Evolutionary conservation across 2,329 filamentous ascomycete genomes (phyloP), one percentile per base, ranked within the genome.

Genomic region (Apiospora sp.): DNA sequence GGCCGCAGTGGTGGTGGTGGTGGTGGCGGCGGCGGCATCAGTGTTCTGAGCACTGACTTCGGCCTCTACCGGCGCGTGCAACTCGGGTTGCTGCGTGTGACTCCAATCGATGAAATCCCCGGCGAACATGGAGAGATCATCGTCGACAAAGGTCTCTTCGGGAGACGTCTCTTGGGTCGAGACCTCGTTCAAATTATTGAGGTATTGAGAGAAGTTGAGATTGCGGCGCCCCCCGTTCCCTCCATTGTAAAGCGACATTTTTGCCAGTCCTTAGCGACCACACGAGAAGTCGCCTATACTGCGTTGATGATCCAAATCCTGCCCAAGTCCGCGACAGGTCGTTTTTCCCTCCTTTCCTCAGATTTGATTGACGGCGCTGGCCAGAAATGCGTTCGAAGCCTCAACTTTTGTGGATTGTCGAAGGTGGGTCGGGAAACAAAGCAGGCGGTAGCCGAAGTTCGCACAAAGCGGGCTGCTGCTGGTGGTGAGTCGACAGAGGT

Each of bases 121-220:
- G 72, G 93, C 94, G 84, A 95, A 96, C 79, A 95, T 88, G 70
- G 92, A 91, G 69, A 96, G 86, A 75, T 95, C 92, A 73, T 92
- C 90, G 77, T 94, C 92, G 75, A 93, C 85, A 82, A 92, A 88
- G 70, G 86, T 83, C 71, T 92, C 90, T 74, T 92, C 87, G 71
- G 82, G 80, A 41, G 88, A 81, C 34, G 86, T 78, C 70, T 86
- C 88, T 74, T 92, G 87, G 71, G 92, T 89, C 77, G 91, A 90
- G 74, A 92, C 86, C 74, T 91, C 90, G 86, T 98, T 98, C 79
- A 98, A 87, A 77, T 95, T 93, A 79, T 94, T 92, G 76, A 98
- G 88, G 85, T 96, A 97, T 80, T 95, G 92, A 80, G 94, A 95
- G 84, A 98, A 93, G 83, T 97, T 97, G 80, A 94, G 78, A 76